phyloP scores from a whole-genome alignment of 2,329 filamentous ascomycete genomes.

The Calonectria ilicicola region DNA sequence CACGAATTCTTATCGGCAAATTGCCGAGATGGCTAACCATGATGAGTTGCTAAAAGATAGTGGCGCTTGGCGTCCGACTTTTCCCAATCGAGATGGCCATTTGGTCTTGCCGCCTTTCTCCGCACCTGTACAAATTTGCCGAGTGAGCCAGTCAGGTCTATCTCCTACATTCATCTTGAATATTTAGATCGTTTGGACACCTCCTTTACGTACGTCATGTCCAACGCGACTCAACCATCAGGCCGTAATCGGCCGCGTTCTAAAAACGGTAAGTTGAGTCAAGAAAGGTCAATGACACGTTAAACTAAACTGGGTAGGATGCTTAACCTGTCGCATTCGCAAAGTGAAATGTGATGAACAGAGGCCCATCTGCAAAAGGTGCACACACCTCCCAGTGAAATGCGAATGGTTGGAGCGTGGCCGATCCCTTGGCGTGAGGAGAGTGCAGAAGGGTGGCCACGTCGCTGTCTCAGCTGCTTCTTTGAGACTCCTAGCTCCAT shows the following conservation, averaged over 20 bases:
- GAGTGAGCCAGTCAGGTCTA: conserved; percentile 11
- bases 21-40: conserved; percentile 35
- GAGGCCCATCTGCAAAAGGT: conserved; percentile 32
- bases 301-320: conserved; percentile 13
- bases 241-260: conserved; percentile 33
- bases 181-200: too few relatives aligned
- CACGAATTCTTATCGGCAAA: not conserved
- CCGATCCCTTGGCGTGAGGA: conserved; percentile 19
- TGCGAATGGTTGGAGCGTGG: conserved; percentile 38
- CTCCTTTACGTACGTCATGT: too few relatives aligned
- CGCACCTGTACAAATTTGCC: not conserved
- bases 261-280: conserved; percentile 32
- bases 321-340: conserved; percentile 37
- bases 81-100: not conserved
- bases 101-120: not conserved
- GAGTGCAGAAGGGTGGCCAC: not conserved
- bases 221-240: conserved; percentile 7
- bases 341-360: conserved; percentile 40
- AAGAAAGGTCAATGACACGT: not conserved
- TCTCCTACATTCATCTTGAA: not conserved
- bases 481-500: conserved; percentile 8
- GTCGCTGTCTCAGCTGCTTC: not conserved
- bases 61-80: not conserved
- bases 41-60: not conserved
- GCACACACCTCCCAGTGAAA: conserved; percentile 29